Base-by-base conservation (phyloP, 108 stramenopile species). In the Skeletonema potamos region DNA sequence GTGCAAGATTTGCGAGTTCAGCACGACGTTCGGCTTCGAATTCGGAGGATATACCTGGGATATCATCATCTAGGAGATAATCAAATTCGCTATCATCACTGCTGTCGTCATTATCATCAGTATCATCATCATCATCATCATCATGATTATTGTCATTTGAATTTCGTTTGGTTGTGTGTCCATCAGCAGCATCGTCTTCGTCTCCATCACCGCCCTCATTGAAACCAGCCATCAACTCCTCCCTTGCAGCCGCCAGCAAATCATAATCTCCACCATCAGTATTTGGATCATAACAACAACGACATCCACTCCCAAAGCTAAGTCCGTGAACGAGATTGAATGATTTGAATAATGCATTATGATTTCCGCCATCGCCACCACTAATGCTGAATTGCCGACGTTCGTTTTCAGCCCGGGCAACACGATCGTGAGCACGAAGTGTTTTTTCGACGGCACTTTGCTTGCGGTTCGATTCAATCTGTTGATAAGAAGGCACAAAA, bases 201-300 rank as follows among this genome's bases (percentile, higher is more conserved):
- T 17, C 9, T 59, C 34, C 13, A 15, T 68, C 18, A 33, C 27
- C 9, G 59, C 34, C 13, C 17, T 68, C 18, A 58, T 24, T 54
- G 27, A 18, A 30, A 71, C 64, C 30, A 59, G 33, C 60, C 75
- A 72, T 60, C 58, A 71, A 62, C 17, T 77, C 70, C 39, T 66
- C 57, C 57, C 67, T 76, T 39, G 82, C 62, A 27, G 83, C 80
- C 3, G 77, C 68, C 54, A 94, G 65, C 36, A 87, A 81, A 0
- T 64, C 77, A 51, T 94, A 94, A 20, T 94, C 91, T 44, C 89
- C 92, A 11, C 90, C 93, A 71, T 94, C 93, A 9, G 62, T 73
- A 34, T 86, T 86, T 1, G 93, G 91, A 80, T 92, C 93, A 64
- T 86, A 92, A 54, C 84, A 90, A 62, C 93, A 94, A 20, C 91